A percentile compares a stretch with the other conserved stretches of the same genome.
Evolutionary conservation across 768 basidiomycete species (phyloP).

Genomic region (Guyanaporus albipodus): DNA sequence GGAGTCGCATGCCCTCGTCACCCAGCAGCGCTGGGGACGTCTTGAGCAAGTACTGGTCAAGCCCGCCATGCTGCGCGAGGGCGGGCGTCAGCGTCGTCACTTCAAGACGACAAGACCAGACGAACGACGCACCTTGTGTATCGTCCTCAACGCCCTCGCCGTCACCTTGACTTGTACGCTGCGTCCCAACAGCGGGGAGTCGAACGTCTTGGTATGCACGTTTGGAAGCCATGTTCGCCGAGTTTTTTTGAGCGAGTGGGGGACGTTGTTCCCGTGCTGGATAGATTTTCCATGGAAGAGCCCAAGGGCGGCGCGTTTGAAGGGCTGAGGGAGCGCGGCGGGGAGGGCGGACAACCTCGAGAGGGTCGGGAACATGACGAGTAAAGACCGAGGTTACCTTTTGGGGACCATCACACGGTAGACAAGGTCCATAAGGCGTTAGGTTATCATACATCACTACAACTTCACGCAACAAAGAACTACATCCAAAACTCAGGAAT

Average conservation of each 20-base stretch:
- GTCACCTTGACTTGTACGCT: conserved; percentile 67
- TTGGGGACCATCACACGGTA: too few species aligned
- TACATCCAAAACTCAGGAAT: neutral
- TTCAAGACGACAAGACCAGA: too few species aligned
- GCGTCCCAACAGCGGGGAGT: conserved; percentile 59
- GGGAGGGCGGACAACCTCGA: conserved; percentile 19
- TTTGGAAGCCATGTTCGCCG: conserved; percentile 87
- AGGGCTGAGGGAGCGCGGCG: conserved; percentile 53
- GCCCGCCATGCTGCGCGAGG: conserved; percentile 51
- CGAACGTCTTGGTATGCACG: conserved; percentile 70
- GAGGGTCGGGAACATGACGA: conserved; percentile 21
- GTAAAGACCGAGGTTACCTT: conserved; percentile 1
- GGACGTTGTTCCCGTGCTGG: conserved; percentile 84
- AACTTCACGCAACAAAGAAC: neutral
- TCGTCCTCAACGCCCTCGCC: conserved; percentile 71
- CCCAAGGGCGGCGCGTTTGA: conserved; percentile 77
- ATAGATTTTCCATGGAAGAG: conserved; percentile 81
- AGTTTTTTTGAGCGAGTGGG: conserved; percentile 85
- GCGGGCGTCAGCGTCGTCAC: too few species aligned
- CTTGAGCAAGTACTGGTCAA: conserved; percentile 64
- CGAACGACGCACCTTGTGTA: conserved; percentile 62
- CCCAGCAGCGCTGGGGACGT: conserved; percentile 39
- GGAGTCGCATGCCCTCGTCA: conserved; percentile 43
- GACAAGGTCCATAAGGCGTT: too few species aligned
- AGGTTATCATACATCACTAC: too few species aligned